Evolutionary conservation across 352 stramenopile genomes (phyloP).

Genomic region (Pythium phragmiticola): DNA sequence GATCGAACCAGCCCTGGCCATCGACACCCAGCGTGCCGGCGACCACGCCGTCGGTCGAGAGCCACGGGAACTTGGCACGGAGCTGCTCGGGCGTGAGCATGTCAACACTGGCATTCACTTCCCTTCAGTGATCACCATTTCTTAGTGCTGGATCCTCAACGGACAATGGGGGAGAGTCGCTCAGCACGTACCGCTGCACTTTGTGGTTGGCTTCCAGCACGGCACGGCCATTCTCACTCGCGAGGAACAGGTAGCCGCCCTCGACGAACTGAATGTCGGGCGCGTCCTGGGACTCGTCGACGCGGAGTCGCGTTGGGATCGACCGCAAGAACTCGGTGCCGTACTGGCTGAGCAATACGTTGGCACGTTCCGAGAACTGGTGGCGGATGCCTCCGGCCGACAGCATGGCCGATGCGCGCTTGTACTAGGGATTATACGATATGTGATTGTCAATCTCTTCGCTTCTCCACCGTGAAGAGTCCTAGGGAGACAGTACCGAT

Average conservation of each 20-base stretch:
- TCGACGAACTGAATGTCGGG: constrained; percentile 80
- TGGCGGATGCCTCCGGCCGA: constrained; percentile 78
- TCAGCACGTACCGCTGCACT: constrained; percentile 34
- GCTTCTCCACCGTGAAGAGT: neutral
- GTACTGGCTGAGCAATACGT: constrained; percentile 83
- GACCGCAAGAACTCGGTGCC: constrained; percentile 67
- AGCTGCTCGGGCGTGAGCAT: constrained; percentile 55
- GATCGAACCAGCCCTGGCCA: constrained; percentile 84
- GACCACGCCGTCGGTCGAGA: constrained; percentile 61
- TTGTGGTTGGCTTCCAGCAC: constrained; percentile 64
- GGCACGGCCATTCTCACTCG: constrained; percentile 56
- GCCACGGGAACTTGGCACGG: constrained; percentile 70
- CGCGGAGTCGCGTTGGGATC: constrained; percentile 46
- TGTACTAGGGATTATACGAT: constrained; percentile 51
- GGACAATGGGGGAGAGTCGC: neutral
- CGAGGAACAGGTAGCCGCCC: constrained; percentile 80
- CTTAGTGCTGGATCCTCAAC: neutral
- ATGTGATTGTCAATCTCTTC: neutral
- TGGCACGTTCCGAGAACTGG: constrained; percentile 76
- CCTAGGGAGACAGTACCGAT: constrained; percentile 33
- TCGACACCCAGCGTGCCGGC: constrained; percentile 62
- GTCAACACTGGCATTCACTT: constrained; percentile 46
- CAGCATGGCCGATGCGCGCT: constrained; percentile 74
- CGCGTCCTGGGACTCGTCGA: constrained; percentile 46
- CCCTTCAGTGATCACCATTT: constrained; percentile 17